phyloP scores from a whole-genome alignment of 1,284 basidiomycete species.

The Mycosarcoma mackinlayi region DNA sequence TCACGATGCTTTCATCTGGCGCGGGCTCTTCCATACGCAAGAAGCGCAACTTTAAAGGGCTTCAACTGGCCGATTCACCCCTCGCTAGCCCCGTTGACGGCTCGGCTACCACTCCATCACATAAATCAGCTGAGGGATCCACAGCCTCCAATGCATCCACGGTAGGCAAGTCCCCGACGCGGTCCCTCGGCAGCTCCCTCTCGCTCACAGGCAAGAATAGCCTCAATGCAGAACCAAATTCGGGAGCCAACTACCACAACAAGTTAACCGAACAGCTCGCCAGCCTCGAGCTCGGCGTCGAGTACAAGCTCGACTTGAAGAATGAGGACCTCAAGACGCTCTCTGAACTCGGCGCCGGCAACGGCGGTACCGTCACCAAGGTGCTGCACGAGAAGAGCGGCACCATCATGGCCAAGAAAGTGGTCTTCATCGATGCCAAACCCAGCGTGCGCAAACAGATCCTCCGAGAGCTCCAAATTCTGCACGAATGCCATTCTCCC shows the following conservation, averaged over 20 bases:
- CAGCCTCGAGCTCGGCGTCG: constrained; percentile 68
- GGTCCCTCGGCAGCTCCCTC: constrained; percentile 30
- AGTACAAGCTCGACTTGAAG: constrained; percentile 69
- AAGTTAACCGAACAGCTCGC: constrained; percentile 66
- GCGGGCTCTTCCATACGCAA: constrained; percentile 56
- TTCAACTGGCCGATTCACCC: constrained; percentile 58
- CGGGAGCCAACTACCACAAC: constrained; percentile 55
- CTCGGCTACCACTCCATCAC: constrained; percentile 23
- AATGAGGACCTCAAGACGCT: constrained; percentile 74
- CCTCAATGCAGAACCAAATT: constrained; percentile 42
- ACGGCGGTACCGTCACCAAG: constrained; percentile 95
- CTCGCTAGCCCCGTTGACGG: constrained; percentile 32
- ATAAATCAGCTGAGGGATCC: constrained; percentile 24
- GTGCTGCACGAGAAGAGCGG: constrained; percentile 69
- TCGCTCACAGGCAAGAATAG: constrained; percentile 17
- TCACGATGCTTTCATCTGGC: constrained; percentile 34
- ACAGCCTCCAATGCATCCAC: constrained; percentile 30
- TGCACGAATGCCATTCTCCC: constrained; percentile 93
- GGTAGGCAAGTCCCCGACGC: constrained; percentile 25
- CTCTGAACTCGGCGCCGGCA: constrained; percentile 92
- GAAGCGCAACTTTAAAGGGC: constrained; percentile 67
- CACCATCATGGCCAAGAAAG: constrained; percentile 67
- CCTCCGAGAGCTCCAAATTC: constrained; percentile 94
- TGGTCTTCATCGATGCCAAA: constrained; percentile 94
- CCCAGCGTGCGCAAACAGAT: constrained; percentile 98